These are phyloP conservation scores for Trichosporon sp. DNA, from an alignment of 1,284 basidiomycete genomes.

Conservation along the genomic window DNA sequence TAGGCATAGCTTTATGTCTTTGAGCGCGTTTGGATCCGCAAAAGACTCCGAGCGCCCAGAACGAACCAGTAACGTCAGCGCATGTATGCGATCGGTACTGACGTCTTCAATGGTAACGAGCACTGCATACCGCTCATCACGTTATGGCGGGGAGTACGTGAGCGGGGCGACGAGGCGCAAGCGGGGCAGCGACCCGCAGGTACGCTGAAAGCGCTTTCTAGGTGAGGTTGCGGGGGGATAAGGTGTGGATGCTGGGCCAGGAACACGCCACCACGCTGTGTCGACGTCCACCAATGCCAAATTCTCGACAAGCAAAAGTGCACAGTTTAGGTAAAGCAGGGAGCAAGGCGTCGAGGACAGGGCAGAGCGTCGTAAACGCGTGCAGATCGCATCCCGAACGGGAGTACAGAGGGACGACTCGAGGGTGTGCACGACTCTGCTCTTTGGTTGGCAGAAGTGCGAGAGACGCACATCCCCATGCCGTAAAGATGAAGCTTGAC, in stretches of 20 bases:
- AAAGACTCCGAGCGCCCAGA: neutral
- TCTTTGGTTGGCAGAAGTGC: too few species aligned
- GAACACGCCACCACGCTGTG: neutral
- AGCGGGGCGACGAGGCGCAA: neutral
- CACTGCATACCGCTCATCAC: neutral
- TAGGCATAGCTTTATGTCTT: neutral
- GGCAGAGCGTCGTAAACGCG: too few species aligned
- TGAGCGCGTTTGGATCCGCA: neutral
- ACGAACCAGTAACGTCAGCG: neutral
- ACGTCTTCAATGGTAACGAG: neutral
- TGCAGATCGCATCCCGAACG: too few species aligned
- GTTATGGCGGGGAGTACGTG: neutral
- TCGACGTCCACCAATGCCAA: too few species aligned
- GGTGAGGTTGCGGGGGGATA: neutral
- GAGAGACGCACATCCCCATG: neutral
- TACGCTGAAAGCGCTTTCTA: neutral
- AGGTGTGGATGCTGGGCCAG: slow-evolving; percentile 2
- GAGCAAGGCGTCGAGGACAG: too few species aligned
- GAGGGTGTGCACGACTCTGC: too few species aligned
- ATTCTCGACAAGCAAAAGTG: too few species aligned
- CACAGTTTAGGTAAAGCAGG: too few species aligned
- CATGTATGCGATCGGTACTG: too few species aligned
- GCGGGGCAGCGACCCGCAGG: neutral
- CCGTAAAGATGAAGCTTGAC: neutral
- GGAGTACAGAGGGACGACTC: too few species aligned